phyloP scores from a whole-genome alignment of 768 basidiomycete species.

The Lentinus tigrinus region DNA sequence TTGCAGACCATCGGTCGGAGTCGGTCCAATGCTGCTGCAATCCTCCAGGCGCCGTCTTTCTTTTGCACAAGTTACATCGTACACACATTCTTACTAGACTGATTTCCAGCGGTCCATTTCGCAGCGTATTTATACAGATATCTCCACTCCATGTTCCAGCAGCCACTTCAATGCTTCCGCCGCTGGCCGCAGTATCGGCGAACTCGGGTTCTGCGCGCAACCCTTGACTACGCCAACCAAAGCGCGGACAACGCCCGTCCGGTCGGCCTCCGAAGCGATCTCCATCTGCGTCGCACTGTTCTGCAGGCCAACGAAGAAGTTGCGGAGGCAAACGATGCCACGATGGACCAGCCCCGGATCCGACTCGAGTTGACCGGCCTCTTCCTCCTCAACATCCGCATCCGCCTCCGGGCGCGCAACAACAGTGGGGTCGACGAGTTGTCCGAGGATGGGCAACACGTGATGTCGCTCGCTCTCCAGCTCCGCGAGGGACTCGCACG shows the following conservation, averaged over 20 bases:
- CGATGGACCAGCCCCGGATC: conserved; percentile 74
- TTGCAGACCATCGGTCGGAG: no score
- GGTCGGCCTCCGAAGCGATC: conserved; percentile 51
- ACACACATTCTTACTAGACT: neutral
- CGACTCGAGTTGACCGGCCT: conserved; percentile 26
- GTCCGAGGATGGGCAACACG: conserved; percentile 63
- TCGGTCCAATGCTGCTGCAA: no score
- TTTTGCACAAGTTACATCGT: neutral
- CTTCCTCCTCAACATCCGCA: conserved; percentile 34
- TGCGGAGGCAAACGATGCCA: conserved; percentile 71
- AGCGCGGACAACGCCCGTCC: conserved; percentile 50
- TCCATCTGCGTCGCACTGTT: conserved; percentile 37
- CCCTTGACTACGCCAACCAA: conserved; percentile 51
- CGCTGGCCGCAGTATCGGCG: conserved; percentile 46
- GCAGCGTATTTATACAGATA: conserved; percentile 8
- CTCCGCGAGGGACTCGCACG: conserved; percentile 59
- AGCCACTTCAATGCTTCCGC: conserved; percentile 50
- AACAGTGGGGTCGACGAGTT: conserved; percentile 61
- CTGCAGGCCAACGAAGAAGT: conserved; percentile 52
- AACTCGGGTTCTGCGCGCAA: conserved; percentile 33
- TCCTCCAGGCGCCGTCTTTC: no score
- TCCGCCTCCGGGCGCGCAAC: conserved; percentile 33
- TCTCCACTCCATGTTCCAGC: conserved; percentile 27
- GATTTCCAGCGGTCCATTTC: neutral
- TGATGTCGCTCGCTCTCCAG: conserved; percentile 66